Percentiles rank a stretch among this genome's conserved stretches.
Evolutionary conservation across 768 basidiomycete genomes (phyloP).

Genomic region (Agaricus sinodeliciosus): DNA sequence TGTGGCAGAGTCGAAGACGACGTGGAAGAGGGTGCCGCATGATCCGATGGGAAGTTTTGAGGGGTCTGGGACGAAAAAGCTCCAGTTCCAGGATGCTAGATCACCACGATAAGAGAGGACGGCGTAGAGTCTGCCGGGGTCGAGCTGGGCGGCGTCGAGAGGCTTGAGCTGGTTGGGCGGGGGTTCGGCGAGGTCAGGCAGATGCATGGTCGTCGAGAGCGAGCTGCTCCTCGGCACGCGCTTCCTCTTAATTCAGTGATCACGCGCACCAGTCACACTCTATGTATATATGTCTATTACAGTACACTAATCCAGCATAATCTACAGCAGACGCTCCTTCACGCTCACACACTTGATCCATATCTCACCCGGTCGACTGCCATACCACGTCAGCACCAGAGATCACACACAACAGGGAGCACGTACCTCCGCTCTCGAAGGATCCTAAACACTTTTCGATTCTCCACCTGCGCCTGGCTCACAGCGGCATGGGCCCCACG

Average conservation of each 20-base stretch:
- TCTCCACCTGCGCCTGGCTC: constrained; percentile 32
- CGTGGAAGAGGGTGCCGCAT: constrained; percentile 38
- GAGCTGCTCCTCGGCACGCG: background rate
- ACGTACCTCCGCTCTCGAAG: constrained; percentile 67
- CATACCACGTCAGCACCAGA: background rate
- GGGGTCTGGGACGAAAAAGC: constrained; percentile 40
- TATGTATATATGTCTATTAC: constrained; percentile 3
- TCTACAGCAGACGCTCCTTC: constrained; percentile 54
- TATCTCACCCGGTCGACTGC: constrained; percentile 66
- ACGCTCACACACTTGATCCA: constrained; percentile 63
- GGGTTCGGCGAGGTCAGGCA: constrained; percentile 5
- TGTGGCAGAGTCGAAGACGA: constrained; percentile 24
- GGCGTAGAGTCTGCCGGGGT: constrained; percentile 34
- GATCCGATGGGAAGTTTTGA: constrained; percentile 32
- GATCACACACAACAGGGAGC: constrained; percentile 15
- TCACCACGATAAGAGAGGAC: constrained; percentile 40
- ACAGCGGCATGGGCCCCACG: constrained; percentile 29
- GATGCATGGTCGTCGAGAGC: background rate
- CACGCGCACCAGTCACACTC: background rate
- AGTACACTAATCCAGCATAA: background rate
- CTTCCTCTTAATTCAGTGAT: background rate
- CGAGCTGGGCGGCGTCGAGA: constrained; percentile 27
- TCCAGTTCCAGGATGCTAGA: constrained; percentile 44
- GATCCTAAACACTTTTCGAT: constrained; percentile 50
- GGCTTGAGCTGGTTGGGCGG: constrained; percentile 6